Base-by-base conservation (phyloP, 495 filamentous ascomycete genomes). In the Penicillium longicatenatum region DNA sequence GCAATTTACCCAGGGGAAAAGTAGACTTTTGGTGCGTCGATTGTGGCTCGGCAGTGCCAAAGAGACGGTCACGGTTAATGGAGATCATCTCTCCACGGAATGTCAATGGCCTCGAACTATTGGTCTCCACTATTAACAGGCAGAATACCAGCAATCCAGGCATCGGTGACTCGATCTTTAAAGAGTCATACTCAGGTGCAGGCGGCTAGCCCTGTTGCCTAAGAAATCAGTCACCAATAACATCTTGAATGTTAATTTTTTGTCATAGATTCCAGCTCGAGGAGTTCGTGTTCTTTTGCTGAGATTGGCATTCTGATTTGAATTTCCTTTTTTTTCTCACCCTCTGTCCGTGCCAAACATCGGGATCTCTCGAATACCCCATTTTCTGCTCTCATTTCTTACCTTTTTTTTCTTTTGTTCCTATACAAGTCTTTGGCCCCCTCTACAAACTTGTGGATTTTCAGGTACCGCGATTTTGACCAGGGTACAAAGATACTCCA, bases 71-170 rank as follows among this genome's bases (percentile, higher is more conserved):
- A 63, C 50, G 29, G 35, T 39, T 6, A 3, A 35, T 35, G 31
- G 31, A 35, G 31, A 35, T 35, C 31, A 11, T 14, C 7, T 35
- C 31, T 16, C 2, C 33, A 26, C 21, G 9, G 7, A 31, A n/a
- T 65, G 65, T 62, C 62, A 65, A 43, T 56, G 20, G 60, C 61
- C 61, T 62, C 46, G 43, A 41, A 61, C 39, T 50, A 59, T n/a
- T n/a, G n/a, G 16, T 5, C 19, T 42, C 50, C 50, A 52, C 50
- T 26, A 10, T 11, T 35, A 17, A 35, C 49, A 51, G 49, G 49
- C 49, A 51, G 49, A 37, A 29, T 8, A 1, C 30, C 6, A 8
- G 19, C 16, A 37, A 21, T 24, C 30, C 35, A 43, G 50, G 19
- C 50, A 52, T 14, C 4, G 21, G 35, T 52, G 50, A 51, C 30